These are phyloP conservation scores for Penicillium diatomitis DNA, from an alignment of 495 filamentous ascomycete genomes.

Conservation along the genomic window DNA sequence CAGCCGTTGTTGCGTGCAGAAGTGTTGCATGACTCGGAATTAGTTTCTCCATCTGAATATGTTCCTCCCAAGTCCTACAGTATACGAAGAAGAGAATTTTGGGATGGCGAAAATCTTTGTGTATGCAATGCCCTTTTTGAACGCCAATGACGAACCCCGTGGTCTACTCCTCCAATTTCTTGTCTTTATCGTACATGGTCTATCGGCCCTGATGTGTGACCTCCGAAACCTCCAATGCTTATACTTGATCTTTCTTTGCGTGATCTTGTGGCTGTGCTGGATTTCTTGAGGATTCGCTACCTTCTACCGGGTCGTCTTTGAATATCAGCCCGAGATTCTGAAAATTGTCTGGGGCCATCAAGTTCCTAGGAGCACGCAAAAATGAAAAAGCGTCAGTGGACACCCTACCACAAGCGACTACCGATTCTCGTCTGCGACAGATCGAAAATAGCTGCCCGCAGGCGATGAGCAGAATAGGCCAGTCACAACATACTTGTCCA, in stretches of 20 bases:
- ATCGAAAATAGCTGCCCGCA: background rate
- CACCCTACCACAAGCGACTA: no score
- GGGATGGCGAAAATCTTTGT: constrained; percentile 9
- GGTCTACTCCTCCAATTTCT: constrained; percentile 6
- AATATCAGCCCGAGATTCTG: constrained; percentile 82
- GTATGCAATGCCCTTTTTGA: constrained; percentile 15
- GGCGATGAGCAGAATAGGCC: background rate
- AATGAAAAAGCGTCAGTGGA: no score
- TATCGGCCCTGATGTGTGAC: no score
- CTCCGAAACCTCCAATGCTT: background rate
- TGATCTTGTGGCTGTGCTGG: background rate
- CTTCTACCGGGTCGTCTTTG: constrained; percentile 24
- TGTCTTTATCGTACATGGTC: constrained; percentile 7
- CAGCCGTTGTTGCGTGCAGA: no score
- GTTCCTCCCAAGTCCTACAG: no score
- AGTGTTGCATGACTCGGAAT: no score
- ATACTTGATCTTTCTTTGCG: constrained; percentile 2
- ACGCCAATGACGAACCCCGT: constrained; percentile 6
- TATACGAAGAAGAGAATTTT: background rate
- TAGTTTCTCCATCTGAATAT: no score
- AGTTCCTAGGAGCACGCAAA: constrained; percentile 48
- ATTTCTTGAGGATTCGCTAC: background rate
- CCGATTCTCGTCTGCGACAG: background rate
- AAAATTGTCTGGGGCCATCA: constrained; percentile 92
- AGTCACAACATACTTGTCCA: constrained; percentile 68